Base-by-base conservation (phyloP, 441 rosid species). In the Gossypium davidsonii region DNA sequence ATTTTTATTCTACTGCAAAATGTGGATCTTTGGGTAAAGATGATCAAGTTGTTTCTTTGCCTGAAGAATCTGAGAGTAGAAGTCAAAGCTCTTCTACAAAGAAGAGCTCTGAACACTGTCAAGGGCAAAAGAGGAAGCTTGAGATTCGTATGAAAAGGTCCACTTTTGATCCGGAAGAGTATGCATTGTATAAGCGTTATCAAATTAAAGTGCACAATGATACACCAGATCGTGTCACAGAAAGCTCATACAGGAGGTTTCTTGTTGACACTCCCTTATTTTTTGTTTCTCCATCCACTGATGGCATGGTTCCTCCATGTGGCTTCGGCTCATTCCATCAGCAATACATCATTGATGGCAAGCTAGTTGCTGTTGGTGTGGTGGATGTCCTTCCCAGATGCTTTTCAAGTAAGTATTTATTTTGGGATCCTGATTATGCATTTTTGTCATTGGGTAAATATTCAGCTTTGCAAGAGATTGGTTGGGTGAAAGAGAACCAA, bases 321-420 rank as follows among this genome's bases (percentile, higher is more conserved):
- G 98, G 99, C 57, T 92, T 89, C 71, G 99, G 99, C 73, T 92
- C 99, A 72, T 94, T 87, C 82, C 99, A 94, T 87, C 99, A 94
- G 81, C 96, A 88, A 74, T 94, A 90, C 81, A 72, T 88, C 71
- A 78, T 94, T 67, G 91, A 94, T 82, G 98, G 85, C 20, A 87
- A 37, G 75, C 86, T 94, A 34, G 90, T 94, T 82, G 98, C 96
- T 34, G 98, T 92, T 51, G 99, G 99, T 57, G 96, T 94, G 21
- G 70, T 94, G 23, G 99, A 94, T 81, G 82, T 92, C 78, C 97
- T 94, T 62, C 99, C 99, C 26, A 86, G 82, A 78, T 92, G 98
- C 79, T 82, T 94, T 81, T 94, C 98, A 0, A 94, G 99, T 87
- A 91, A 90, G 79, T 94, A 92, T 80, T 80, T 94, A 55, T 92